Evolutionary conservation across 495 filamentous ascomycete species (phyloP).

Genomic region (Pyrenopolyporus hunteri): DNA sequence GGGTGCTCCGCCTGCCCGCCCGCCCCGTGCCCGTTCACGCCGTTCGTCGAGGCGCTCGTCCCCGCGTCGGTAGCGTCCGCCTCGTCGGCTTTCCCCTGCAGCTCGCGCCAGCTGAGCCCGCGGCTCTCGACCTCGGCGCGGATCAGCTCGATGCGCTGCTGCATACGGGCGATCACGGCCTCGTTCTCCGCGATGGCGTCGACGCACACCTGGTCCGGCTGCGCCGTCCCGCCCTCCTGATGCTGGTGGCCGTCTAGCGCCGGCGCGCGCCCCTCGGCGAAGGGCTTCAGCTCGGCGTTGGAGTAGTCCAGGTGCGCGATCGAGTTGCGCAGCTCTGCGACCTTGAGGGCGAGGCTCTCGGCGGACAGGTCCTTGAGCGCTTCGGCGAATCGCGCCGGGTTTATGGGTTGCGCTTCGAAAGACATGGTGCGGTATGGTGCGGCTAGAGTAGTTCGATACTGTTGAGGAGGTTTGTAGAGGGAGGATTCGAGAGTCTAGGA

Average conservation of each 20-base stretch:
- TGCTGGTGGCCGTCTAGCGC: too few species aligned
- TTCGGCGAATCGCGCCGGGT: constrained; percentile 67
- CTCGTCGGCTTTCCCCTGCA: constrained; percentile 48
- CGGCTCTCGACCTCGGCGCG: constrained; percentile 76
- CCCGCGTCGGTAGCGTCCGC: constrained; percentile 39
- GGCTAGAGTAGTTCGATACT: too few species aligned
- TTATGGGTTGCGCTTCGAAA: constrained; percentile 60
- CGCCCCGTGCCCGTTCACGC: constrained; percentile 44
- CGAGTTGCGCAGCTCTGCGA: constrained; percentile 79
- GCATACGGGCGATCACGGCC: constrained; percentile 73
- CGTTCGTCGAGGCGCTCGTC: constrained; percentile 25
- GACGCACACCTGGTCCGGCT: constrained; percentile 67
- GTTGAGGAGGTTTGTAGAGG: too few species aligned
- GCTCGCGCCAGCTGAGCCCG: constrained; percentile 72
- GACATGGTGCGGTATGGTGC: constrained; percentile 45
- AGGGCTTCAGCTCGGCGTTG: constrained; percentile 73
- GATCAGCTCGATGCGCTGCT: constrained; percentile 70
- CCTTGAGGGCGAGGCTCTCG: constrained; percentile 76
- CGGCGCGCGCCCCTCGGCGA: constrained; percentile 49
- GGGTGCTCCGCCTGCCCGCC: constrained; percentile 31
- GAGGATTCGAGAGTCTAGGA: too few species aligned
- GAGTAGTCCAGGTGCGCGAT: constrained; percentile 81
- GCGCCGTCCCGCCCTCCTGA: constrained; percentile 17
- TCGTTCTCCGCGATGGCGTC: constrained; percentile 80
- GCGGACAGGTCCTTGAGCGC: constrained; percentile 77